Base-by-base conservation (phyloP, 148 eudicot genomes). In the Dianthus caryophyllus region DNA sequence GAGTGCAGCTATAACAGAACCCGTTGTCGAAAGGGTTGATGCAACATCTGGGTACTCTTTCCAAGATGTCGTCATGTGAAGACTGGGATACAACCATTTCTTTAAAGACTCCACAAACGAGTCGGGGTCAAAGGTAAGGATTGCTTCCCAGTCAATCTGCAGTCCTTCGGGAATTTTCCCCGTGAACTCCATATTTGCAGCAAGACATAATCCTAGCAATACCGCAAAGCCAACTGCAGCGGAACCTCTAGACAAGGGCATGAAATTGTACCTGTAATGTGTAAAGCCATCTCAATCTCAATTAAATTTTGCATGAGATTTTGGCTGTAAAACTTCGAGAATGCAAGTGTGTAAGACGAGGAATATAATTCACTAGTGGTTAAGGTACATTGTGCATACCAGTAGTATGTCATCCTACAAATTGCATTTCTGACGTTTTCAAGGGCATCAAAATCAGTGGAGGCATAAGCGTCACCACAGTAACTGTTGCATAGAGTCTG, bases 141-240 rank as follows among this genome's bases (percentile, higher is more conserved):
- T 86, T 55, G 98, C 97, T 73, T 90, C 98, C 98, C 98, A 94
- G 77, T 94, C 97, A 57, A 94, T 86, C 73, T 88, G 98, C 68
- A 86, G 36, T 33, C 92, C 97, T 73, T 88, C 71, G 5, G 98
- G 98, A 62, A 94, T 86, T 81, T 82, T 90, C 46, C 92, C 98
- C 1, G 87, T 83, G 83, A 94, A 94, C 83, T 94, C 96, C 98
- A 90, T 94, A 71, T 94, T 94, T 66, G 98, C 98, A 68, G 98
- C 98, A 50, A 94, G 97, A 67, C 76, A 67, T 61, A 94, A 78
- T 47, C 98, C 98, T 21, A 94, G 98, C 77, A 94, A 67, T 66
- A 85, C 97, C 27, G 84, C 80, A 66, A 90, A 83, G 43, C 98
- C 98, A 44, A 88, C 84, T 0, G 69, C 87, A 64, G 96, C 96